phyloP scores from a whole-genome alignment of 2,329 filamentous ascomycete species.

The Botrytis pseudocinerea region DNA sequence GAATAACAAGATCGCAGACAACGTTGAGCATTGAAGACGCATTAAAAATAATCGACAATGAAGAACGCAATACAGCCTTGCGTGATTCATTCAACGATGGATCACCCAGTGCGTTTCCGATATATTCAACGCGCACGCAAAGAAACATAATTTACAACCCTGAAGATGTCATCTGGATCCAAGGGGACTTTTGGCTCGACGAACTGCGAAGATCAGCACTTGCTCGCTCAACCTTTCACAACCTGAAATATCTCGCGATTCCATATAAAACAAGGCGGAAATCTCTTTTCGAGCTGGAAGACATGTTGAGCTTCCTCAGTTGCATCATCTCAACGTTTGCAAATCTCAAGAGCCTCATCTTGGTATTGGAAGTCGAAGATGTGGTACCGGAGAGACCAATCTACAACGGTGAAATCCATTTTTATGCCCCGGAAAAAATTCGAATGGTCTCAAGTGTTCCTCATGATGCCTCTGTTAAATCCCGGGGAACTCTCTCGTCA shows the following conservation, averaged over 20 bases:
- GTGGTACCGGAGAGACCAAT: slow-evolving; percentile 6
- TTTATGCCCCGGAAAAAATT: background rate
- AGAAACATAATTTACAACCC: slow-evolving; percentile 2
- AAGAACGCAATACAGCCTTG: background rate
- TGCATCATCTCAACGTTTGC: background rate
- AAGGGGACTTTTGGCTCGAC: slow-evolving; percentile 18
- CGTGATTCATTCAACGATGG: background rate
- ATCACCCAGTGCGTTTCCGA: background rate
- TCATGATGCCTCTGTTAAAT: background rate
- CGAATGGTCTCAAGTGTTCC: background rate
- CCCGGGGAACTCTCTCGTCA: background rate
- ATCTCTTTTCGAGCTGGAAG: background rate
- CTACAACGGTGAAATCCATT: background rate
- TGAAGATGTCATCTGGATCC: slow-evolving; percentile 8
- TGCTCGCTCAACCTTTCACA: background rate
- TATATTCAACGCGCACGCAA: background rate
- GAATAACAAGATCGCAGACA: background rate
- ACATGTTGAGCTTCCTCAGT: background rate
- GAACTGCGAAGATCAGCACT: background rate
- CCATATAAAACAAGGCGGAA: slow-evolving; percentile 1
- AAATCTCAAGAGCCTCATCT: background rate
- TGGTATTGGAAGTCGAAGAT: background rate
- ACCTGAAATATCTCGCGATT: background rate
- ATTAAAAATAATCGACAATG: background rate
- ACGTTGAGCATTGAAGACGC: slow-evolving; percentile 5